Evolutionary conservation across 768 basidiomycete species (phyloP).

Genomic region (Agrocybe pediades): DNA sequence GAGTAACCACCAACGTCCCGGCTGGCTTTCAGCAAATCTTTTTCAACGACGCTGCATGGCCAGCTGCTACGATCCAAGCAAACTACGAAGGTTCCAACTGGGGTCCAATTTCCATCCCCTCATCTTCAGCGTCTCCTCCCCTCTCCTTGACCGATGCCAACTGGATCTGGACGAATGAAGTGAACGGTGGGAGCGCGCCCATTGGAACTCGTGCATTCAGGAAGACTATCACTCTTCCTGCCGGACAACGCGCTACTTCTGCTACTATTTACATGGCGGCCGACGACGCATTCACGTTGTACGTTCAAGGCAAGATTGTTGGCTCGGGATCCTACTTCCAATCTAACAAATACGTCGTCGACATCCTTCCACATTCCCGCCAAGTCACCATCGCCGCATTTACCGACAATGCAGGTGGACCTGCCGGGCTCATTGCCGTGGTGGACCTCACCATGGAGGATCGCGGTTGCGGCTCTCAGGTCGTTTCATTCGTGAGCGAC

Average conservation of each 20-base stretch:
- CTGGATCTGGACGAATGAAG: constrained; percentile 10
- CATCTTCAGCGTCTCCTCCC: neutral
- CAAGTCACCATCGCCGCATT: neutral
- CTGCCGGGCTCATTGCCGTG: neutral
- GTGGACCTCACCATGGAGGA: neutral
- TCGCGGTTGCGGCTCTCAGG: neutral
- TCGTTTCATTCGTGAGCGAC: neutral
- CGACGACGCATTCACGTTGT: neutral
- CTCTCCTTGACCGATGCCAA: neutral
- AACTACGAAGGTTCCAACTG: neutral
- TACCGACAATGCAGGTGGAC: neutral
- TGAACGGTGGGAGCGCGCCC: neutral
- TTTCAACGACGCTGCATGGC: constrained; percentile 32
- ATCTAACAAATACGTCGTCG: neutral
- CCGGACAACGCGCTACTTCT: neutral
- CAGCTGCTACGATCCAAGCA: constrained; percentile 24
- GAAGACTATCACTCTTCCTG: constrained; percentile 7
- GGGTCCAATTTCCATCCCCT: neutral
- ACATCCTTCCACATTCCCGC: neutral
- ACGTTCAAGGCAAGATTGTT: neutral
- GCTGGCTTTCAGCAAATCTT: constrained; percentile 28
- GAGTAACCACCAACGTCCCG: constrained; percentile 21
- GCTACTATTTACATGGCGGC: neutral
- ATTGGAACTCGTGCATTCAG: constrained; percentile 5
- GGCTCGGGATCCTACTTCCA: neutral